Percentiles rank a stretch among this genome's conserved stretches.
Conservation (phyloP, 164 flowering plant genomes). For the Brasenia schreberi region DNA sequence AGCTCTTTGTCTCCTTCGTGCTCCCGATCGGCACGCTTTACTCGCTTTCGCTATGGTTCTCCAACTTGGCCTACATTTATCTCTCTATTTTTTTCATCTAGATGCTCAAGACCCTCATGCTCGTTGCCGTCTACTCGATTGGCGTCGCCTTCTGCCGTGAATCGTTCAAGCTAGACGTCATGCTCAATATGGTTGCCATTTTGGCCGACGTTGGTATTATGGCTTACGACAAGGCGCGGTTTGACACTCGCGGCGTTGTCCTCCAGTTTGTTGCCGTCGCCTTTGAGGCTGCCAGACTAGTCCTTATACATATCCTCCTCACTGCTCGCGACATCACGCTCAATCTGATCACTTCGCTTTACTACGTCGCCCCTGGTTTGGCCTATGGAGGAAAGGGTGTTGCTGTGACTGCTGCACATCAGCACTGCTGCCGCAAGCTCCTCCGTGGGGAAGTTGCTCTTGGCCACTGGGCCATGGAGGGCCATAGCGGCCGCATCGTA, state of each 20-base stretch:
- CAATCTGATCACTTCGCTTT: constrained; percentile 30
- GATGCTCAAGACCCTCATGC: constrained; percentile 42
- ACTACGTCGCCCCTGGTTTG: constrained; percentile 35
- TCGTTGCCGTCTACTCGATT: constrained; percentile 34
- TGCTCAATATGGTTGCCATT: constrained; percentile 32
- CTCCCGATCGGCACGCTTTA: constrained; percentile 37
- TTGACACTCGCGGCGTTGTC: constrained; percentile 24
- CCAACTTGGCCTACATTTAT: constrained; percentile 35
- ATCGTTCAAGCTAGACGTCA: constrained; percentile 13
- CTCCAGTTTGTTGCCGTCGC: constrained; percentile 33
- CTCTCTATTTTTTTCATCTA: constrained; percentile 34
- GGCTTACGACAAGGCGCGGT: constrained; percentile 35
- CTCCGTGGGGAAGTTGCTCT: no score
- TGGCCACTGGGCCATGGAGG: no score
- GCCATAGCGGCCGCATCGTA: no score
- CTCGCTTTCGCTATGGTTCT: constrained; percentile 29
- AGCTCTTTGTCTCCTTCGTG: constrained; percentile 26
- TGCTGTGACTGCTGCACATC: no score
- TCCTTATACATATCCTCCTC: constrained; percentile 31
- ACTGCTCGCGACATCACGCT: constrained; percentile 25
- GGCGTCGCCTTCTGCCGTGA: constrained; percentile 22
- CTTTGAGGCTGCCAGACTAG: constrained; percentile 34
- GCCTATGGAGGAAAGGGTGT: no score
- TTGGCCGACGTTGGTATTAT: constrained; percentile 33
- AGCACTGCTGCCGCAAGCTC: no score